phyloP scores from a whole-genome alignment of 805 yeast genomes.

The Starmerella ratchasimensis region DNA sequence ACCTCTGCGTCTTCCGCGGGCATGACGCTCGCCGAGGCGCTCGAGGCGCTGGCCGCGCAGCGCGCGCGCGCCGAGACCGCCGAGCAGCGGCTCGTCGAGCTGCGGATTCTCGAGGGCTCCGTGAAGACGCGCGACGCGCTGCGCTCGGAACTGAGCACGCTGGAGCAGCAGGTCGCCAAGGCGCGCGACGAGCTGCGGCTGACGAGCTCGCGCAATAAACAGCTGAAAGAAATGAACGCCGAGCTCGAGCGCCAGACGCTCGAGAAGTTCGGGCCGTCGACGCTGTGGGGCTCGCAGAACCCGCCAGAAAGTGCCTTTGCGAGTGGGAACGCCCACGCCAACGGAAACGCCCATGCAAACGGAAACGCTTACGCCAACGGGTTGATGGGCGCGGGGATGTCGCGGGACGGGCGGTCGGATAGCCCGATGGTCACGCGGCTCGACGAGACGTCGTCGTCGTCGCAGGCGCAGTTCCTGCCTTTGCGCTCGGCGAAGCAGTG shows the following conservation, averaged over 20 bases:
- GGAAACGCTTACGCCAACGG: background rate
- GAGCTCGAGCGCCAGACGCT: conserved; percentile 27
- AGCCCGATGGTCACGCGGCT: conserved; percentile 11
- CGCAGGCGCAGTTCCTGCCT: conserved; percentile 10
- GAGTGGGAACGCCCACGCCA: background rate
- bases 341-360: background rate
- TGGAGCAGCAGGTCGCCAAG: conserved; percentile 20
- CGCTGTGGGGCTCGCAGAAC: conserved; percentile 16
- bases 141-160: conserved; percentile 22
- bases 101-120: background rate
- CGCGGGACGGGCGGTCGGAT: background rate
- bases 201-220: conserved; percentile 26
- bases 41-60: conserved; percentile 19
- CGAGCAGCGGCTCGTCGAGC: background rate
- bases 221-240: conserved; percentile 28
- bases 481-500: conserved; percentile 14
- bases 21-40: conserved; percentile 2
- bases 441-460: conserved; percentile 1
- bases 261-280: conserved; percentile 23
- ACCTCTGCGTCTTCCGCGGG: background rate
- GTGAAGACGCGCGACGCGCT: conserved; percentile 13
- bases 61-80: conserved; percentile 16
- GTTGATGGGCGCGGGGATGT: background rate
- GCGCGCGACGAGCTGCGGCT: conserved; percentile 25
- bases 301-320: background rate